phyloP scores from a whole-genome alignment of 2,329 filamentous ascomycete species.

The Fonsecaea nubica region DNA sequence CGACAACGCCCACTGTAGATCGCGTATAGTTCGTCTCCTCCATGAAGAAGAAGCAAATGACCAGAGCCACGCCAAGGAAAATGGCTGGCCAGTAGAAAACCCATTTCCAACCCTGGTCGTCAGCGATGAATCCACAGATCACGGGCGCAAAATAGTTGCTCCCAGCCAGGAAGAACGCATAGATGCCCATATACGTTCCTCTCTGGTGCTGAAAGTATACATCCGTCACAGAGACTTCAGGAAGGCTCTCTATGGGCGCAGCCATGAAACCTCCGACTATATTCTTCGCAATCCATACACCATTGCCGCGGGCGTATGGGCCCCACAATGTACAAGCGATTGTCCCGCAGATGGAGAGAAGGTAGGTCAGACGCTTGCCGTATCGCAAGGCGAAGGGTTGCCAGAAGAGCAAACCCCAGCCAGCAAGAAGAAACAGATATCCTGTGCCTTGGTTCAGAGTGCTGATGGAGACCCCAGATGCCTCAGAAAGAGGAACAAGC shows the following conservation, averaged over 20 bases:
- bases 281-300: conserved; percentile 57
- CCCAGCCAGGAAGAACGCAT: conserved; percentile 35
- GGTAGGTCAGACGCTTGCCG: conserved; percentile 44
- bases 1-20: conserved; percentile 21
- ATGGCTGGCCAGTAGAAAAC: conserved; percentile 35
- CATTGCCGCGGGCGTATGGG: conserved; percentile 52
- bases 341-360: conserved; percentile 43
- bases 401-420: conserved; percentile 51
- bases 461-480: conserved; percentile 51
- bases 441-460: conserved; percentile 58
- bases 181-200: conserved; percentile 38
- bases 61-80: conserved; percentile 26
- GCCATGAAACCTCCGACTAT: conserved; percentile 57
- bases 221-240: conserved; percentile 56
- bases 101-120: conserved; percentile 39
- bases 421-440: conserved; percentile 52
- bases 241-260: conserved; percentile 58
- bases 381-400: conserved; percentile 57
- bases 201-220: conserved; percentile 45
- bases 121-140: conserved; percentile 38
- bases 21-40: conserved; percentile 37
- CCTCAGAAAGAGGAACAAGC: conserved; percentile 50
- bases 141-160: conserved; percentile 48
- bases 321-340: conserved; percentile 31
- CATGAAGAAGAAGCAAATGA: conserved; percentile 37